Evolutionary conservation across 2,329 filamentous ascomycete genomes (phyloP).

Genomic region (Chaetomium sp.): DNA sequence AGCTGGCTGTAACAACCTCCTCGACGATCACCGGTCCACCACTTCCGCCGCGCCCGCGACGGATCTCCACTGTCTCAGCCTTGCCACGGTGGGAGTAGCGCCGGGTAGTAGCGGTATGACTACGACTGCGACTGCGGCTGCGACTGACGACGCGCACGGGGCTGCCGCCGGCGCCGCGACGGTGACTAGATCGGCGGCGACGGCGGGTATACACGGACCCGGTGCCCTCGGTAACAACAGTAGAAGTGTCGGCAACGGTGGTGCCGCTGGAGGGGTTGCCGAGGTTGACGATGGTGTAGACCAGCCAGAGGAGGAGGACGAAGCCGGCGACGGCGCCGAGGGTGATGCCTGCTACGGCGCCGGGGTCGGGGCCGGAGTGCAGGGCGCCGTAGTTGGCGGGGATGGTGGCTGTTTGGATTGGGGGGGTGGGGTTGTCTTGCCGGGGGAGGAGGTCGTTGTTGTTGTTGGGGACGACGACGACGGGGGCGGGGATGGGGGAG

Average conservation of each 20-base stretch:
- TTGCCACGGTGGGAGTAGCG: no score
- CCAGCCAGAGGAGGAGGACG: slow-evolving; percentile 29
- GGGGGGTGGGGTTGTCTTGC: slow-evolving; percentile 8
- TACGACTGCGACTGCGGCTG: neutral
- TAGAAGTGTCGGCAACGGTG: slow-evolving; percentile 13
- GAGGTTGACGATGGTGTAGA: slow-evolving; percentile 30
- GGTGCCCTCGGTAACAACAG: slow-evolving; percentile 15
- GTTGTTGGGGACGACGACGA: neutral
- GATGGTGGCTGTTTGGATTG: slow-evolving; percentile 26
- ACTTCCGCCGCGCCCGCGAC: slow-evolving; percentile 5
- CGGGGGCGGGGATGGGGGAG: neutral
- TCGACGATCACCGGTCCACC: slow-evolving; percentile 24
- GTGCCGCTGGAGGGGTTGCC: slow-evolving; percentile 19
- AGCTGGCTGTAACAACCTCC: slow-evolving; percentile 7
- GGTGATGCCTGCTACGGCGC: slow-evolving; percentile 35
- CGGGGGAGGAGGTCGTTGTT: slow-evolving; percentile 1
- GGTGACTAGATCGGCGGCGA: neutral
- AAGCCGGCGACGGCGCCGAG: slow-evolving; percentile 40
- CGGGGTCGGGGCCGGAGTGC: slow-evolving; percentile 24
- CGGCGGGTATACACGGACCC: slow-evolving; percentile 15
- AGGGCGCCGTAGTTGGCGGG: slow-evolving; percentile 28
- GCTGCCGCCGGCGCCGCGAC: neutral
- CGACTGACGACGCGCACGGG: slow-evolving; percentile 16
- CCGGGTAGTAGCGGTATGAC: no score
- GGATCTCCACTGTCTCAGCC: slow-evolving; percentile 27